phyloP scores from a whole-genome alignment of 176 grass and related monocot genomes.

The Avena sativa region DNA sequence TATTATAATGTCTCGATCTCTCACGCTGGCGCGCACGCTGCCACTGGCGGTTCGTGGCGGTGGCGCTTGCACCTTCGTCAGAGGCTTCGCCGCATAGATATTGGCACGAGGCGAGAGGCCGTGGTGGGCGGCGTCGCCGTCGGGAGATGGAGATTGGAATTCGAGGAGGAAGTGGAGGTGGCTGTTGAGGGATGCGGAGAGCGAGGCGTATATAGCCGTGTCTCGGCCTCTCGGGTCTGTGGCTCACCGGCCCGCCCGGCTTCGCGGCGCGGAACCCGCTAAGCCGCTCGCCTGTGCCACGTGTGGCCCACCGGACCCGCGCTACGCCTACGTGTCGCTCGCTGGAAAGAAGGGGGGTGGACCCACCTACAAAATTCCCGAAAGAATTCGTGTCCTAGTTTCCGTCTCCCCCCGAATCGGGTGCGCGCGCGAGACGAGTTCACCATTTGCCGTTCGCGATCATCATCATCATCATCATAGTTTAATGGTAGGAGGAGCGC shows the following conservation, averaged over 20 bases:
- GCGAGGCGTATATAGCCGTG: background rate
- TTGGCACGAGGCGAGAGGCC: background rate
- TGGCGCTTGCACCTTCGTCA: slow-evolving; percentile 21
- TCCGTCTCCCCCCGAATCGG: background rate
- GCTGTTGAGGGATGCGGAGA: slow-evolving; percentile 20
- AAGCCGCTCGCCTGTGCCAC: background rate
- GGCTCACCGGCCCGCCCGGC: background rate
- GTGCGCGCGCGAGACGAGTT: background rate
- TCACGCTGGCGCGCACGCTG: background rate
- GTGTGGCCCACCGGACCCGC: background rate
- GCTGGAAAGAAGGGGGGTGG: no score
- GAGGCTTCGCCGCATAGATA: background rate
- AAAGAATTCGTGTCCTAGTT: slow-evolving; percentile 2
- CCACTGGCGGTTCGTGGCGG: background rate
- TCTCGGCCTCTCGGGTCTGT: background rate
- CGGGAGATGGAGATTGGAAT: background rate
- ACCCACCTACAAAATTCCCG: background rate
- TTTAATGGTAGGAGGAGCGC: background rate
- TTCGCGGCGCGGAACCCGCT: slow-evolving; percentile 17
- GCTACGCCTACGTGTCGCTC: background rate
- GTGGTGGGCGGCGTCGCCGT: background rate
- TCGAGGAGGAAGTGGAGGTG: background rate
- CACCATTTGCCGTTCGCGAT: background rate
- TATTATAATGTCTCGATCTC: background rate
- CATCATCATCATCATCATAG: background rate